Base-by-base conservation (phyloP, 192 early-diverging fungal species). In the Coemansia sp. region DNA sequence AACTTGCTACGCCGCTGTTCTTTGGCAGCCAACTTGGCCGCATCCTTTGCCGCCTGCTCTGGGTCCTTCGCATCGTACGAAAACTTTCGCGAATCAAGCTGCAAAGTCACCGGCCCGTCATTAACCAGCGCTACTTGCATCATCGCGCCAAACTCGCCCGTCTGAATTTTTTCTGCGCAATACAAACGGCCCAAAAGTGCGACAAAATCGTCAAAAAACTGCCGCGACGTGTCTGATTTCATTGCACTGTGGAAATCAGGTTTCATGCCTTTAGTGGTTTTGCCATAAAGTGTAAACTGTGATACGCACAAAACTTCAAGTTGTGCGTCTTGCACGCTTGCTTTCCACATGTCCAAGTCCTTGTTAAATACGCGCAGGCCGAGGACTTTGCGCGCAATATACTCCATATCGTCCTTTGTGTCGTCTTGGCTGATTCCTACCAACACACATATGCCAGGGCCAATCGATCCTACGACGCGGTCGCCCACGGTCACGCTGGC, bases 61-160 rank as follows among this genome's bases (percentile, higher is more conserved):
- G 67, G 24, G 5, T 64, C 57, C 8, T 13, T 24, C 4, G 55
- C 52, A 16, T 61, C 35, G 35, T 75, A 81, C 11, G 57, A 14
- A 26, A 81, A 75, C 43, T 71, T 69, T 27, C 84, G 65, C 29
- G 85, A 86, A 61, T 88, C 87, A 23, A 88, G 53, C 37, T 80
- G 48, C 38, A 88, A 43, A 7, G 87, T 88, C 32, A 88, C 83
- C 1, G 87, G 87, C 1, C 88, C 91, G 32, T 98, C 94, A 72
- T 98, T 98, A 10, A 87, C 83, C 72, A 95, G 83, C 12, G 82
- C 82, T 19, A 98, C 96, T 48, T 87, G 64, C 96, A 98, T 98
- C 96, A 97, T 98, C 5, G 92, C 96, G 3, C 95, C 94, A 81
- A 98, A 98, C 59, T 86, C 83, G 5, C 95, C 96, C 0, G 69